Evolutionary conservation across 1,139 yeast genomes (phyloP).

Genomic region (Lodderomyces parapsilosis): DNA sequence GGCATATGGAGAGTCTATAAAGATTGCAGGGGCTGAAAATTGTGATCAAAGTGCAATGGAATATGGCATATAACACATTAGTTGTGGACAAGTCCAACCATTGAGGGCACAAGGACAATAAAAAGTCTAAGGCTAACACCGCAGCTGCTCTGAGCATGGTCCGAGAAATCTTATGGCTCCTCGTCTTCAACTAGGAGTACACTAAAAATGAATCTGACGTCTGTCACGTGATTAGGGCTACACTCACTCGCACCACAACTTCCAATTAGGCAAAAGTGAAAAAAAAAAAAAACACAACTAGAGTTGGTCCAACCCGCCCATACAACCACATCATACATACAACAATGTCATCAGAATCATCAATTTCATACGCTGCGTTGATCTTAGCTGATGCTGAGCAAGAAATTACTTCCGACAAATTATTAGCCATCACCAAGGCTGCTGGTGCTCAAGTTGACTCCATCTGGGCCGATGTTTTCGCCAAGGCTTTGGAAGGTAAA

Average conservation of each 20-base stretch:
- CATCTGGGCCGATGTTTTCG: conserved; percentile 94
- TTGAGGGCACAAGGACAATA: too few species aligned
- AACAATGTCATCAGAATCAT: conserved; percentile 54
- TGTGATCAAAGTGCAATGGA: too few species aligned
- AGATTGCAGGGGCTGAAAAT: too few species aligned
- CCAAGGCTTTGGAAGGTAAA: conserved; percentile 97
- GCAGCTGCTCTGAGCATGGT: too few species aligned
- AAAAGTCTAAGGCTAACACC: too few species aligned
- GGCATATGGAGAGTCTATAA: too few species aligned
- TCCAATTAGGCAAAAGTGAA: background rate
- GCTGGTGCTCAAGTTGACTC: conserved; percentile 86
- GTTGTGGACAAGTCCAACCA: too few species aligned
- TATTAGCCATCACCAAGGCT: conserved; percentile 78
- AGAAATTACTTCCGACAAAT: conserved; percentile 92
- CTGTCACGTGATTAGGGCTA: conserved; percentile 2
- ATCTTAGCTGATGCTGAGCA: conserved; percentile 97
- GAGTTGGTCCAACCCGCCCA: background rate
- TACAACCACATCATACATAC: background rate
- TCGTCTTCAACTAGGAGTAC: too few species aligned
- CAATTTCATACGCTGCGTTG: conserved; percentile 90
- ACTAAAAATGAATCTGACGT: too few species aligned
- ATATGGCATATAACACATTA: too few species aligned
- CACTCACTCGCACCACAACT: background rate
- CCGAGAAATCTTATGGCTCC: too few species aligned
- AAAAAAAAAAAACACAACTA: background rate